Evolutionary conservation across 177 flowering plant genomes (phyloP), one percentile per base, ranked within the genome.

Genomic region (Vitis hybrid): DNA sequence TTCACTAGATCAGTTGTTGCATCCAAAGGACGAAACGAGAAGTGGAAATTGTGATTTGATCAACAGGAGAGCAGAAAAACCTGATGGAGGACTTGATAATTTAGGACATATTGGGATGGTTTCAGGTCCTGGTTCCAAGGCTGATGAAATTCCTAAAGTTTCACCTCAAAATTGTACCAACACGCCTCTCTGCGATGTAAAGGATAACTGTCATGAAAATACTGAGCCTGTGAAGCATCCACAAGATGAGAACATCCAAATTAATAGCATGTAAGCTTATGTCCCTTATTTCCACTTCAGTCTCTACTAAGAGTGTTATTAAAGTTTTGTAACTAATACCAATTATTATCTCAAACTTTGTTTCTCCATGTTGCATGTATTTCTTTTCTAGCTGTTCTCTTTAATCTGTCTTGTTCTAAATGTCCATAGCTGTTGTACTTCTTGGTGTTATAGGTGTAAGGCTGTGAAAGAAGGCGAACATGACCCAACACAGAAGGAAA

Each of bases 231-330:
- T 66, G 67, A 71, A 74, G 65, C 72, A 81, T 30, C 73, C 48
- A 21, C 56, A 60, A 48, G 76, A 81, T 67, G 86, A 75, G 18
- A 66, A 45, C 58, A 64, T 52, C 68, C 77, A 70, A 54, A 59
- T 67, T 60, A 71, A 63, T 70, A 68, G 52, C 71, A 75, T 72
- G 94, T 90, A 83, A 86, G 92, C 64, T 60, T 63, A 5, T 68
- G 15, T 65, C 6, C 34, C 66, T 59, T 30, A 18, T 8, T 56
- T 56, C 14, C 62, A 1, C 48, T 62, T 11, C 15, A n/a, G 10
- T 68, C 13, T n/a, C 49, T 66, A 1, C 45, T 52, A 23, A n/a
- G 14, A 18, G 8, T 56, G 4, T 14, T 11, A 48, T 11, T 34
- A 10, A 15, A 10, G 18, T 65, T 48, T 50, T 50, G 10, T 50